Conservation (phyloP, 129 eudicot genomes). For the Silybum marianum region DNA sequence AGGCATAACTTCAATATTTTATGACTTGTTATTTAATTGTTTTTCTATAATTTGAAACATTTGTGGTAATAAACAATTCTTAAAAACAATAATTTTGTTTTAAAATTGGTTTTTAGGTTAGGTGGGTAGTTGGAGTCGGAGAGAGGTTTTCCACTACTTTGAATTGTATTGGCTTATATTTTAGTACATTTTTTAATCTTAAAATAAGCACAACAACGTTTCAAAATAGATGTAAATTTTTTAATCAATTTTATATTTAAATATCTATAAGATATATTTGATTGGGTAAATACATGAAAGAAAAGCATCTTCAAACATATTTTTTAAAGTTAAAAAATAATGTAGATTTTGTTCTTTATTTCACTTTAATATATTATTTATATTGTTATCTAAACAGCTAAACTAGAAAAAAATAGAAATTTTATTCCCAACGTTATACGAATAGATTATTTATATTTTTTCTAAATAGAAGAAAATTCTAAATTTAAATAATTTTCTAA, state of each 20-base stretch:
- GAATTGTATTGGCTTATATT: constrained; percentile 2
- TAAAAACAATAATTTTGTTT: not conserved
- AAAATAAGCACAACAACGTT: not conserved
- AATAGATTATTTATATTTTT: too few species aligned
- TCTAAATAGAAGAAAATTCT: too few species aligned
- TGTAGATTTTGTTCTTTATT: too few species aligned
- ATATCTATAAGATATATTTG: not conserved
- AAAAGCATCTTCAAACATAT: not conserved
- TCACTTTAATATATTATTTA: too few species aligned
- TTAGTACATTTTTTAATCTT: not conserved
- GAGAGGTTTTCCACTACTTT: constrained; percentile 21
- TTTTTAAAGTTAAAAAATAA: too few species aligned
- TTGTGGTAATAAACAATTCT: constrained; percentile 13
- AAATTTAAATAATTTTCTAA: too few species aligned
- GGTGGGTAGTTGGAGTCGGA: constrained; percentile 22
- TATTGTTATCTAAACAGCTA: too few species aligned
- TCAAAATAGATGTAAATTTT: not conserved
- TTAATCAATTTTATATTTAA: not conserved
- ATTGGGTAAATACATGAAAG: not conserved
- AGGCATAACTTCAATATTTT: not conserved
- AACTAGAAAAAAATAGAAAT: too few species aligned
- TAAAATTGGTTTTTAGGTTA: not conserved
- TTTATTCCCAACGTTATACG: too few species aligned
- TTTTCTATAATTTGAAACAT: not conserved
- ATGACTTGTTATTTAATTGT: not conserved